Conservation (phyloP, 2,329 filamentous ascomycete genomes). For the Trichophyton rubrum region DNA sequence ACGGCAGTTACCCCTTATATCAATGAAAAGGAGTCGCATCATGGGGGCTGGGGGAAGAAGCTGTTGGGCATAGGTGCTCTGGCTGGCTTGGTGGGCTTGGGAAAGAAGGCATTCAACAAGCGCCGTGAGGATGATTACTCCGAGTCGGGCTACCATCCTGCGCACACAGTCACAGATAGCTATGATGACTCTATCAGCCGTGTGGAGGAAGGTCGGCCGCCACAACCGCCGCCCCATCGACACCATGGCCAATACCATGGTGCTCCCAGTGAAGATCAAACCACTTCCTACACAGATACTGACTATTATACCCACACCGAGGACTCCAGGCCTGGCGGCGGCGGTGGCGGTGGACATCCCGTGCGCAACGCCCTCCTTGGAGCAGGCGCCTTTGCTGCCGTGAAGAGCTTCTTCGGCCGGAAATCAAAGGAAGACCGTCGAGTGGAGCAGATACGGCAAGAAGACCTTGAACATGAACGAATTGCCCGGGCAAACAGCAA, state of each 20-base stretch:
- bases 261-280: conserved; percentile 24
- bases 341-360: conserved; percentile 25
- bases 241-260: conserved; percentile 20
- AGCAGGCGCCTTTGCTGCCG: conserved; percentile 51
- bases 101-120: conserved; percentile 47
- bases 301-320: conserved; percentile 32
- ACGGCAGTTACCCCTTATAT: conserved; percentile 39
- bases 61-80: conserved; percentile 49
- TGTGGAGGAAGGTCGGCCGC: conserved; percentile 43
- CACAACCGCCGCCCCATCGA: conserved; percentile 20
- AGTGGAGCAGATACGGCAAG: conserved; percentile 29
- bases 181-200: conserved; percentile 31
- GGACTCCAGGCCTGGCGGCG: conserved; percentile 19
- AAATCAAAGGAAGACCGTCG: conserved; percentile 37
- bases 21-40: conserved; percentile 55
- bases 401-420: conserved; percentile 49
- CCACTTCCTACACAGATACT: conserved; percentile 28
- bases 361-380: conserved; percentile 52
- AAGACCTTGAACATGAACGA: conserved; percentile 41
- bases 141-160: conserved; percentile 41
- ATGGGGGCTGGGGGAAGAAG: conserved; percentile 47
- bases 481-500: conserved; percentile 42
- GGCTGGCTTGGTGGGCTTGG: conserved; percentile 50
- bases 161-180: conserved; percentile 37
- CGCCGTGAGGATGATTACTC: conserved; percentile 42